phyloP scores from a whole-genome alignment of 192 early-diverging fungal genomes.

The Podila clonocystis region DNA sequence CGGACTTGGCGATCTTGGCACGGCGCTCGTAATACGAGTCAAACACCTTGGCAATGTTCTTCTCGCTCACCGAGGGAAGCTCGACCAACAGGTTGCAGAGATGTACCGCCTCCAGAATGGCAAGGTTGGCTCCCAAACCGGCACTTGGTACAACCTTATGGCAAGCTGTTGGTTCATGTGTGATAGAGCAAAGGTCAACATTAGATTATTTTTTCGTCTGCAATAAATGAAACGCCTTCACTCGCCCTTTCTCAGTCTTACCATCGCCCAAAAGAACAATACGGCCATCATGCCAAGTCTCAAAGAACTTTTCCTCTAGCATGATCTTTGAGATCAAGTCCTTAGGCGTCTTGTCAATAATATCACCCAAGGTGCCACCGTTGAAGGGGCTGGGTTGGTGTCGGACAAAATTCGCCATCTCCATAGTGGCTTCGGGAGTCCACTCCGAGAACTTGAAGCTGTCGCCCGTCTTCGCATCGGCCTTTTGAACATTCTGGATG shows the following conservation, averaged over 20 bases:
- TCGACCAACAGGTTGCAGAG: constrained; percentile 38
- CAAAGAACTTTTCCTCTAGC: constrained; percentile 48
- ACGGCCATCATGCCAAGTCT: constrained; percentile 39
- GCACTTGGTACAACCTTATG: constrained; percentile 51
- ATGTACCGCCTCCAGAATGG: constrained; percentile 36
- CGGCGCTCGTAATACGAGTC: constrained; percentile 27
- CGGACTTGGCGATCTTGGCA: constrained; percentile 23
- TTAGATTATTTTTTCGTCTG: background rate
- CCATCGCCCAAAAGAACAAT: constrained; percentile 42
- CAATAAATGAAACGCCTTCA: background rate
- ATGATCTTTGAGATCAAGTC: constrained; percentile 44
- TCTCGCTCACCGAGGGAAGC: constrained; percentile 11
- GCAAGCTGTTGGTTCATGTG: constrained; percentile 21
- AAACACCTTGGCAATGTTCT: constrained; percentile 27
- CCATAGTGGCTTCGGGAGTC: constrained; percentile 9
- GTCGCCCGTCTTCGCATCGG: constrained; percentile 11
- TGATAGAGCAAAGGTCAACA: background rate
- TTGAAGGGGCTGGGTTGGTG: constrained; percentile 1
- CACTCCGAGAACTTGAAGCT: constrained; percentile 21
- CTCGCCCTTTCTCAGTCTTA: background rate
- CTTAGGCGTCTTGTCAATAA: constrained; percentile 33
- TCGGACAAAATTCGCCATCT: constrained; percentile 19
- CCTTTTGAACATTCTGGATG: constrained; percentile 17
- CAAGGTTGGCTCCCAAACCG: constrained; percentile 43
- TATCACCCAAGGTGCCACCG: constrained; percentile 24